Conservation (phyloP, 768 basidiomycete genomes). For the Chalciporus chontae region DNA sequence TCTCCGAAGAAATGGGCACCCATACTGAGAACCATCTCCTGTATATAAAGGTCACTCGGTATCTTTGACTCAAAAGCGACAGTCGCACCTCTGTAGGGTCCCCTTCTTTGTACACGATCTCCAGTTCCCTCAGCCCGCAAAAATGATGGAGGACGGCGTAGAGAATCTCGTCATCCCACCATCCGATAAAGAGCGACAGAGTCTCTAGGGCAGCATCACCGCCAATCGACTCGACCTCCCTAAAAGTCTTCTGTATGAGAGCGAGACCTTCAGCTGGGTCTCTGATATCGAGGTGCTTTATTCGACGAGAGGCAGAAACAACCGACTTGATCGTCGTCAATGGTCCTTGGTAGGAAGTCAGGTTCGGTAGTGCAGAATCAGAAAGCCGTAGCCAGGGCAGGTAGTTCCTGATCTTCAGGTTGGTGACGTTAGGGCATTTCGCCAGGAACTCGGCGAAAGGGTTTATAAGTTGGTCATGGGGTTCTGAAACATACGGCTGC, state of each 20-base stretch:
- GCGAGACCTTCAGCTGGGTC: conserved; percentile 20
- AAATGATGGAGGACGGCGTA: conserved; percentile 41
- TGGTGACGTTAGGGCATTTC: conserved; percentile 21
- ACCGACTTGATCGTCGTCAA: conserved; percentile 27
- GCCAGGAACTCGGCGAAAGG: conserved; percentile 25
- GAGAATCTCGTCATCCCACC: conserved; percentile 47
- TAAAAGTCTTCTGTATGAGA: conserved; percentile 26
- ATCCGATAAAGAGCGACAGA: conserved; percentile 33
- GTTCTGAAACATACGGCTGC: conserved; percentile 26
- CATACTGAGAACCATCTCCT: conserved; percentile 41
- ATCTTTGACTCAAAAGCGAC: no score
- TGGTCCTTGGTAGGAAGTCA: conserved; percentile 22
- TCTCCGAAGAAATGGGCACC: conserved; percentile 40
- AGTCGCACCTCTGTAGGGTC: conserved; percentile 40
- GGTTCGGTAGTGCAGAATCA: conserved; percentile 15
- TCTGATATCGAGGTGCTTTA: conserved; percentile 22
- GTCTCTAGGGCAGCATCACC: conserved; percentile 25
- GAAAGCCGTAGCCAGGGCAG: conserved; percentile 25
- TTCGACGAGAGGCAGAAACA: conserved; percentile 16
- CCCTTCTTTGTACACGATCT: conserved; percentile 37
- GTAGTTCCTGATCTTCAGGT: conserved; percentile 25
- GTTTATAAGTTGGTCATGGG: conserved; percentile 26
- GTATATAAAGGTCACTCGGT: not conserved
- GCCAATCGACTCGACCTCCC: conserved; percentile 20
- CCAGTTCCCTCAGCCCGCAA: conserved; percentile 33